phyloP scores from a whole-genome alignment of 2,329 filamentous ascomycete species.

The Coniochaeta ligniaria region DNA sequence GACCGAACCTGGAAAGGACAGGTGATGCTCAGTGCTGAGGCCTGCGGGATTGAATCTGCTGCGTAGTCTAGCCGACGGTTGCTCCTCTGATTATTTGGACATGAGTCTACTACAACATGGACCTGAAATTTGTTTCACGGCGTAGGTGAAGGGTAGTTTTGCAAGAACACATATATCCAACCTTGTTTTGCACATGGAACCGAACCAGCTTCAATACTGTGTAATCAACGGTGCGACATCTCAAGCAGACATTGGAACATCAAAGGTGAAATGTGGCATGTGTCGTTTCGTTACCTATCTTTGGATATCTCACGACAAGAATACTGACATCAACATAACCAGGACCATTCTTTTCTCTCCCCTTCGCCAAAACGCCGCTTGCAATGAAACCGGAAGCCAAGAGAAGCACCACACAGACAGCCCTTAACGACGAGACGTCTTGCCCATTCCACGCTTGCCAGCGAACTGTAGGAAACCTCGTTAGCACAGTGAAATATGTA shows the following conservation, averaged over 20 bases:
- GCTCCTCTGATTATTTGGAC: neutral
- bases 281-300: constrained; percentile 1
- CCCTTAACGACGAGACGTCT: constrained; percentile 63
- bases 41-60: neutral
- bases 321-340: constrained; percentile 1
- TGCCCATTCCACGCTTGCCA: constrained; percentile 91
- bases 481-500: constrained; percentile 20
- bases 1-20: neutral
- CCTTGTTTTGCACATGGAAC: neutral
- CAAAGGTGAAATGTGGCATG: neutral
- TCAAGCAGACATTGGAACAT: neutral
- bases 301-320: constrained; percentile 1
- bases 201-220: neutral
- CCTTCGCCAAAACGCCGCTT: neutral
- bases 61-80: neutral
- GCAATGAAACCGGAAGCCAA: neutral
- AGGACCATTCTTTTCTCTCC: neutral
- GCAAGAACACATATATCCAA: neutral
- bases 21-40: neutral
- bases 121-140: neutral
- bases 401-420: neutral
- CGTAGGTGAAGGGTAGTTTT: neutral
- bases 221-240: neutral
- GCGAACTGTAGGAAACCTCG: constrained; percentile 52
- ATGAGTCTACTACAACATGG: neutral